Percentiles rank a stretch among this genome's conserved stretches.
Evolutionary conservation across 768 basidiomycete genomes (phyloP).

Genomic region (Gymnopilus dilepis): DNA sequence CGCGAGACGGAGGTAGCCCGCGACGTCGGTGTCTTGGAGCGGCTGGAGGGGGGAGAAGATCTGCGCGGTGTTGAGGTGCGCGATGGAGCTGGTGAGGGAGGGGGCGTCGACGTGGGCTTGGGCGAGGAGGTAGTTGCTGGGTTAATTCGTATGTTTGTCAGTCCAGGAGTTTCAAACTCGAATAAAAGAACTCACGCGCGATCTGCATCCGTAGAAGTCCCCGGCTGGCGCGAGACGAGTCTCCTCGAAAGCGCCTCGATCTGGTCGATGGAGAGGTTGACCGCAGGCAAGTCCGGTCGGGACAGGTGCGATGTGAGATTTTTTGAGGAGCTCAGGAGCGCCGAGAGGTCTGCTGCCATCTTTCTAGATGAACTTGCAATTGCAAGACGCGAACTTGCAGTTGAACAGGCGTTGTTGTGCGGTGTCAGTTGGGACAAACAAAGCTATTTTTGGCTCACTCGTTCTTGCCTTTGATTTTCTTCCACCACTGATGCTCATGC

Average conservation of each 20-base stretch:
- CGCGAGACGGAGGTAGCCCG: constrained; percentile 92
- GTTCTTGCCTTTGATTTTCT: no score
- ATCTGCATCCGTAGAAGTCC: constrained; percentile 65
- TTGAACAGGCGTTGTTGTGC: no score
- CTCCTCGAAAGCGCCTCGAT: constrained; percentile 92
- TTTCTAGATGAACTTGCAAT: no score
- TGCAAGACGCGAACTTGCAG: no score
- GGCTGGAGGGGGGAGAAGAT: constrained; percentile 92
- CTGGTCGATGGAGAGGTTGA: constrained; percentile 91
- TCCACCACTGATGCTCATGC: no score
- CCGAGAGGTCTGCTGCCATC: constrained; percentile 61
- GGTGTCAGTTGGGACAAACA: no score
- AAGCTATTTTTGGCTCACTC: no score
- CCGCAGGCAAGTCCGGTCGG: constrained; percentile 82
- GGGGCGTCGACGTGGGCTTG: constrained; percentile 94
- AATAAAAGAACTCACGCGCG: constrained; percentile 61
- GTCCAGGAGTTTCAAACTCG: constrained; percentile 6
- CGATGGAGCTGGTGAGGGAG: constrained; percentile 83
- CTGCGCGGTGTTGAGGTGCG: constrained; percentile 77
- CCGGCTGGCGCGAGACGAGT: constrained; percentile 75
- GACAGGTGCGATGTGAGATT: constrained; percentile 79
- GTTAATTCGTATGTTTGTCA: constrained; percentile 4
- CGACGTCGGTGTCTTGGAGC: constrained; percentile 92
- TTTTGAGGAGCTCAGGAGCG: constrained; percentile 73
- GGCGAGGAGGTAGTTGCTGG: constrained; percentile 89